Percentiles rank a stretch among this genome's conserved stretches.
Evolutionary conservation across 176 grass and related monocot species (phyloP).

Genomic region (maize (Zea mays)): Zm-B73-REFERENCE-NAM-5.0 NC_050097.1:46337501-46338000

Average conservation of each 20-base stretch:
- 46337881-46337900: neutral
- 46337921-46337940: too few species aligned
- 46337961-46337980: too few species aligned
- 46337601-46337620: neutral
- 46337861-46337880: neutral
- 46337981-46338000: too few species aligned
- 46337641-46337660: conserved; percentile 44
- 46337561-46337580: conserved; percentile 33
- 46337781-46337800: conserved; percentile 13
- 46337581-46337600: conserved; percentile 27
- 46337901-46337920: neutral
- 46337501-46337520: conserved; percentile 30
- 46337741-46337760: conserved; percentile 31
- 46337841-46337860: conserved; percentile 5
- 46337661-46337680: conserved; percentile 35
- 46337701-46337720: conserved; percentile 34
- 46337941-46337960: too few species aligned
- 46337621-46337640: conserved; percentile 38
- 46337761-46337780: conserved; percentile 58
- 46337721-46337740: conserved; percentile 41
- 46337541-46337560: conserved; percentile 17
- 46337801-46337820: neutral
- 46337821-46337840: conserved; percentile 25
- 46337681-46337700: conserved; percentile 38
- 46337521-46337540: neutral